Conservation (phyloP, 208 protist genomes). For the Trypanosoma cruzi region DNA sequence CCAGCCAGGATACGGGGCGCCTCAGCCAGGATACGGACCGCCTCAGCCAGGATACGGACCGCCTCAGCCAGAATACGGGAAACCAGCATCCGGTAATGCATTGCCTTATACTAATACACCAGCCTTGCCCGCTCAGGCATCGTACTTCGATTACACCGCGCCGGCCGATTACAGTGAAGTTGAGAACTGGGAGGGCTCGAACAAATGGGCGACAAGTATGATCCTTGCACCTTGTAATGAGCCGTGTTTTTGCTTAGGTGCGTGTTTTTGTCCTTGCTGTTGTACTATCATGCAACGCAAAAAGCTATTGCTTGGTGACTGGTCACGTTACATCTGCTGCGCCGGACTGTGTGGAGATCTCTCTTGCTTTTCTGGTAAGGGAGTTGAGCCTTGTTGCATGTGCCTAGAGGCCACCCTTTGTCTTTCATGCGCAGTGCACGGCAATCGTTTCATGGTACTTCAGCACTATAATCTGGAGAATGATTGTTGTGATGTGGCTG, state of each 20-base stretch:
- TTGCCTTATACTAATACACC: not conserved
- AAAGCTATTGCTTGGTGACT: slow-evolving; percentile 50
- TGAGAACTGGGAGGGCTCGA: slow-evolving; percentile 32
- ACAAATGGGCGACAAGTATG: slow-evolving; percentile 44
- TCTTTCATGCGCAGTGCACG: slow-evolving; percentile 53
- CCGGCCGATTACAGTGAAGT: slow-evolving; percentile 36
- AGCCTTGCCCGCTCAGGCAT: slow-evolving; percentile 1
- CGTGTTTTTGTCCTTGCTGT: slow-evolving; percentile 61
- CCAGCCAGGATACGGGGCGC: slow-evolving; percentile 19
- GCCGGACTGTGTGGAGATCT: slow-evolving; percentile 47
- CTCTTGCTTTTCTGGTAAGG: slow-evolving; percentile 33
- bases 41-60: slow-evolving; percentile 1
- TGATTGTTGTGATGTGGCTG: slow-evolving; percentile 51
- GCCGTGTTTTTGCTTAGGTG: slow-evolving; percentile 41
- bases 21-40: slow-evolving; percentile 14
- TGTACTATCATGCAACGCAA: slow-evolving; percentile 54
- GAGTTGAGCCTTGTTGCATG: slow-evolving; percentile 39
- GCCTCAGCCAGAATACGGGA: slow-evolving; percentile 18
- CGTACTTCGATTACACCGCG: slow-evolving; percentile 36
- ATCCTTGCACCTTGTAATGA: slow-evolving; percentile 31
- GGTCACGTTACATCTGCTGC: slow-evolving; percentile 61
- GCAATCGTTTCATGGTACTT: slow-evolving; percentile 74
- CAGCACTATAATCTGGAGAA: slow-evolving; percentile 51
- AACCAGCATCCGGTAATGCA: slow-evolving; percentile 12
- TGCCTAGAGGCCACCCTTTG: slow-evolving; percentile 48